phyloP scores from a whole-genome alignment of 768 basidiomycete genomes.

The Suillus occidentalis region DNA sequence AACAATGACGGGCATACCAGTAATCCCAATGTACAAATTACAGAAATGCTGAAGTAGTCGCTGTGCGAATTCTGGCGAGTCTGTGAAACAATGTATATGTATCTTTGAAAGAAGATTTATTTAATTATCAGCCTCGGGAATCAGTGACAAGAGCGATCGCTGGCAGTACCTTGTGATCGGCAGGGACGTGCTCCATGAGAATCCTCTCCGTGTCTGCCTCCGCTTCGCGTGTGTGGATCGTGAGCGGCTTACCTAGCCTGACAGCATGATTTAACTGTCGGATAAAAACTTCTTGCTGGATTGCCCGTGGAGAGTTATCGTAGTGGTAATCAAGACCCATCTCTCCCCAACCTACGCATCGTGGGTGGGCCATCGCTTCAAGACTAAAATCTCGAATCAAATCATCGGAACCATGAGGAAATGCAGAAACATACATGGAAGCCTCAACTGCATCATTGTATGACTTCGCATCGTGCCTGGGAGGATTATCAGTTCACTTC shows the following conservation, averaged over 20 bases:
- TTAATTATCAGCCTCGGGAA: not conserved
- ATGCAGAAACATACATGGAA: slow-evolving; percentile 52
- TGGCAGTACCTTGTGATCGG: slow-evolving; percentile 54
- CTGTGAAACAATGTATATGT: slow-evolving; percentile 89
- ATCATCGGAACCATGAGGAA: not conserved
- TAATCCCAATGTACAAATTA: slow-evolving; percentile 82
- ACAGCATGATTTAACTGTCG: slow-evolving; percentile 73
- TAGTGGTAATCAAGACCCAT: slow-evolving; percentile 89
- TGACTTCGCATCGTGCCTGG: slow-evolving; percentile 67
- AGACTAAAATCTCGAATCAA: slow-evolving; percentile 40
- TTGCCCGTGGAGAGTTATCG: slow-evolving; percentile 67
- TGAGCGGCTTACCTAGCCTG: slow-evolving; percentile 69
- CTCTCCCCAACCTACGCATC: slow-evolving; percentile 87
- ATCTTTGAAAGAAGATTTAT: slow-evolving; percentile 43
- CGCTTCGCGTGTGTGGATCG: slow-evolving; percentile 86
- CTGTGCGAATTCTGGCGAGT: slow-evolving; percentile 70
- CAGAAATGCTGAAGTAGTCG: slow-evolving; percentile 75
- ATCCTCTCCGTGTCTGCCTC: slow-evolving; percentile 81
- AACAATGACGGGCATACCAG: slow-evolving; percentile 40
- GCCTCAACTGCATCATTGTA: slow-evolving; percentile 70
- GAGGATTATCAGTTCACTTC: slow-evolving; percentile 1
- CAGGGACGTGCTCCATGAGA: slow-evolving; percentile 73
- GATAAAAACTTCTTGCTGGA: slow-evolving; percentile 65
- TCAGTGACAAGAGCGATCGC: not conserved
- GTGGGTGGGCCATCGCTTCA: slow-evolving; percentile 75